Conservation (phyloP, 2,329 filamentous ascomycete genomes). For the Curvularia sp. region DNA sequence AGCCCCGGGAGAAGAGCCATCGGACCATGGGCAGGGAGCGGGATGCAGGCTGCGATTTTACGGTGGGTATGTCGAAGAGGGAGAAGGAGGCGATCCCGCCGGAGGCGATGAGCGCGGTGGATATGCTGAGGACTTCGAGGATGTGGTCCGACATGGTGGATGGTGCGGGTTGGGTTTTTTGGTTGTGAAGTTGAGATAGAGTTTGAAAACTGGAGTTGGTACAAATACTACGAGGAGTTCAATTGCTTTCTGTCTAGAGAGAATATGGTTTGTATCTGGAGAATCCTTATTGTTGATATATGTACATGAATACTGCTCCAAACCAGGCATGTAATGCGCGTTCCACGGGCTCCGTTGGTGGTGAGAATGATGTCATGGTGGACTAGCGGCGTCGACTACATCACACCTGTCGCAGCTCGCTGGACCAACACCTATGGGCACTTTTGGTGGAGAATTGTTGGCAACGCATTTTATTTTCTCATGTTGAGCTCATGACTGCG, state of each 20-base stretch:
- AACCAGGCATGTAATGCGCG: not conserved
- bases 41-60: constrained; percentile 48
- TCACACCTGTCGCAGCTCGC: not conserved
- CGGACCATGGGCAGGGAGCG: constrained; percentile 46
- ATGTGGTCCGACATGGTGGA: constrained; percentile 20
- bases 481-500: not conserved
- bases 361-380: constrained; percentile 2
- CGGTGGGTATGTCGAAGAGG: constrained; percentile 42
- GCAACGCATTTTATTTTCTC: not conserved
- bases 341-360: constrained; percentile 3
- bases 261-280: not conserved
- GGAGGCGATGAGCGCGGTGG: constrained; percentile 42
- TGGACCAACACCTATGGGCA: not conserved
- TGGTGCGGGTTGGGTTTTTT: not conserved
- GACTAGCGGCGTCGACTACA: no score
- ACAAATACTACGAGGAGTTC: not conserved
- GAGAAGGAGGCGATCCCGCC: constrained; percentile 47
- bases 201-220: not conserved
- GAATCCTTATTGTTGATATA: not conserved
- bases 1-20: constrained; percentile 50
- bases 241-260: not conserved
- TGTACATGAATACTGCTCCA: not conserved
- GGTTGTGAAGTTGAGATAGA: not conserved
- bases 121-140: constrained; percentile 39
- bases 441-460: no score